phyloP scores from a whole-genome alignment of 345 rosid genomes.

The Populus davidiana region DNA sequence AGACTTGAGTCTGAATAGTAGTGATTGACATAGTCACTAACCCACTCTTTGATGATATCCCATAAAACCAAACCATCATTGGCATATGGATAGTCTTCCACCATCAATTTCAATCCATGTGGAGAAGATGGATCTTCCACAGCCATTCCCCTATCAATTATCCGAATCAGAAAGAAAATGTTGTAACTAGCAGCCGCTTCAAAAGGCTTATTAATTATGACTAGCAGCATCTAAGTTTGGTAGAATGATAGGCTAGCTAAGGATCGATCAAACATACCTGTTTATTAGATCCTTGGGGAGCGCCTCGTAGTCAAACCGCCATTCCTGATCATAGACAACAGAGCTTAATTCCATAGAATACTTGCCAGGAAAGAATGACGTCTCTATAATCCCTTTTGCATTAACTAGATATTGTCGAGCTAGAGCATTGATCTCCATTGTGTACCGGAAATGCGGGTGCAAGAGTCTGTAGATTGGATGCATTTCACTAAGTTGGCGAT shows the following conservation, averaged over 20 bases:
- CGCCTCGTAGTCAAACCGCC: slow-evolving; percentile 49
- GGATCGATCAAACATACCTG: slow-evolving; percentile 19
- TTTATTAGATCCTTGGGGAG: slow-evolving; percentile 48
- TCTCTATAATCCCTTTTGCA: slow-evolving; percentile 60
- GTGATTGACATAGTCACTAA: slow-evolving; percentile 36
- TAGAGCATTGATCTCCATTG: slow-evolving; percentile 65
- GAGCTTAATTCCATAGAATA: slow-evolving; percentile 52
- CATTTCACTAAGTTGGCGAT: slow-evolving; percentile 58
- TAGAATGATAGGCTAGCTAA: neutral
- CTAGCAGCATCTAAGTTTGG: neutral
- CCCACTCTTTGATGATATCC: slow-evolving; percentile 43
- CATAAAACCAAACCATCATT: slow-evolving; percentile 46
- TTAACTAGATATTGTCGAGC: slow-evolving; percentile 50
- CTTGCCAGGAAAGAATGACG: slow-evolving; percentile 44
- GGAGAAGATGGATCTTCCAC: slow-evolving; percentile 39
- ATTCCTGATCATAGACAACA: slow-evolving; percentile 36
- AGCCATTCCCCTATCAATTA: slow-evolving; percentile 42
- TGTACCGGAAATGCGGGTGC: slow-evolving; percentile 69
- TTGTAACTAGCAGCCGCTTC: neutral
- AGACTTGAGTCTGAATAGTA: slow-evolving; percentile 28
- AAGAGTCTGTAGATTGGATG: slow-evolving; percentile 57
- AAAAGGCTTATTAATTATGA: no score
- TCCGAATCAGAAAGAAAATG: neutral
- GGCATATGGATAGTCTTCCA: slow-evolving; percentile 50
- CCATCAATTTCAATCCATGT: slow-evolving; percentile 40